Conservation (phyloP, 805 yeast species). For the Brettanomyces anomalus region DNA sequence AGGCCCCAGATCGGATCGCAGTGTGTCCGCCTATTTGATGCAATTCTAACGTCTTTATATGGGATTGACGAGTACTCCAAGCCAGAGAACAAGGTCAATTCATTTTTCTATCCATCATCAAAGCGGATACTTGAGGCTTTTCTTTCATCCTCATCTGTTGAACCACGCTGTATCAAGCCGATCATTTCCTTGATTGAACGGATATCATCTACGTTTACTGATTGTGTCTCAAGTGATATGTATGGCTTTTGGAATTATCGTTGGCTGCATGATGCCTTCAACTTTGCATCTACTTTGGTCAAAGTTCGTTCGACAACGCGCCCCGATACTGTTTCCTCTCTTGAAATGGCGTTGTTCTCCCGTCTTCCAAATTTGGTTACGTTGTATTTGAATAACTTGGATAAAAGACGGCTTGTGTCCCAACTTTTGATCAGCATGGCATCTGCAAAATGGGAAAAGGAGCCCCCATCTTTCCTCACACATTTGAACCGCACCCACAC, state of each 20-base stretch:
- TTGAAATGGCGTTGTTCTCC: constrained; percentile 54
- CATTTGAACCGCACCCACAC: constrained; percentile 67
- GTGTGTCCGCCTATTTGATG: constrained; percentile 45
- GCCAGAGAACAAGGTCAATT: constrained; percentile 35
- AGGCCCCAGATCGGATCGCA: constrained; percentile 51
- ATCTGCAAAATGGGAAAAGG: constrained; percentile 43
- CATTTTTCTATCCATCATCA: constrained; percentile 43
- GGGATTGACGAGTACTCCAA: constrained; percentile 36
- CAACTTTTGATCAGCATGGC: constrained; percentile 51
- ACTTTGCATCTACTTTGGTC: constrained; percentile 48
- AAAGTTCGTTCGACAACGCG: constrained; percentile 41
- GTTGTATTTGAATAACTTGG: constrained; percentile 41
- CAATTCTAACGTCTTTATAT: constrained; percentile 44
- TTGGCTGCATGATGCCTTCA: constrained; percentile 44
- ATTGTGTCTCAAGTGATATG: constrained; percentile 22
- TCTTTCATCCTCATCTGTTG: constrained; percentile 40
- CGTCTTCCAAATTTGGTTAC: constrained; percentile 48
- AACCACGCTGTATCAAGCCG: constrained; percentile 46
- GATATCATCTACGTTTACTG: constrained; percentile 23
- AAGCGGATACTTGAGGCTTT: constrained; percentile 45
- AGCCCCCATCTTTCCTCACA: constrained; percentile 73
- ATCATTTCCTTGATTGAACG: constrained; percentile 41
- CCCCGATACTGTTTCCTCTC: constrained; percentile 45
- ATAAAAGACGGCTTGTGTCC: constrained; percentile 42
- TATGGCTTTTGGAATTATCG: constrained; percentile 38